Evolutionary conservation across 2,329 filamentous ascomycete genomes (phyloP).

Genomic region (Dryadomyces sulphureus): DNA sequence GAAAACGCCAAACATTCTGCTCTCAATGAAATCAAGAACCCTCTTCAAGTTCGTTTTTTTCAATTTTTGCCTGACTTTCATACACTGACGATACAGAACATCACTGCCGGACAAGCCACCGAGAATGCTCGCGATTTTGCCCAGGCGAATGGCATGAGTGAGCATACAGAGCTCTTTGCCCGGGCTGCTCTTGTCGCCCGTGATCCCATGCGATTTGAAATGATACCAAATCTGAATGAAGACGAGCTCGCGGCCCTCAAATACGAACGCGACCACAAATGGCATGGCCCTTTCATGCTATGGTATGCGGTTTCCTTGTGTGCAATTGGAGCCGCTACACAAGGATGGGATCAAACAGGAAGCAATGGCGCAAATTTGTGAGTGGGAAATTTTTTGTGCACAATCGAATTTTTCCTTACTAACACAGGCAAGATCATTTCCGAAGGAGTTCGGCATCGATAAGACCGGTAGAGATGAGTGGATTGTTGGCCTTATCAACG

Average conservation of each 20-base stretch:
- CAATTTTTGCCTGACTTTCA: background rate
- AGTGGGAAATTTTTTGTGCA: background rate
- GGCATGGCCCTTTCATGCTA: slow-evolving; percentile 45
- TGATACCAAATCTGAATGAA: slow-evolving; percentile 32
- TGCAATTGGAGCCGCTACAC: slow-evolving; percentile 55
- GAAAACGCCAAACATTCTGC: background rate
- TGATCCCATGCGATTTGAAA: slow-evolving; percentile 46
- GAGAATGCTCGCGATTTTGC: background rate
- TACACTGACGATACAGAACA: background rate
- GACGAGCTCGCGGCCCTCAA: slow-evolving; percentile 46
- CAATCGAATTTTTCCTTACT: background rate
- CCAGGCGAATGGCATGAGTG: slow-evolving; percentile 33
- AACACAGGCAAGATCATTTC: slow-evolving; percentile 25
- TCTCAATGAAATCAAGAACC: background rate
- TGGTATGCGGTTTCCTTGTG: slow-evolving; percentile 54
- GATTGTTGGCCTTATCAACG: slow-evolving; percentile 53
- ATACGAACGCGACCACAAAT: slow-evolving; percentile 52
- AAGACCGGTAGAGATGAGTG: slow-evolving; percentile 19
- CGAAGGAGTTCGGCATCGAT: slow-evolving; percentile 33
- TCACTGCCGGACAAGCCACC: background rate
- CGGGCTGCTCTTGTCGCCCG: slow-evolving; percentile 63
- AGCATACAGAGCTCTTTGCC: slow-evolving; percentile 42
- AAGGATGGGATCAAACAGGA: slow-evolving; percentile 54
- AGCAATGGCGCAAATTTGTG: slow-evolving; percentile 46
- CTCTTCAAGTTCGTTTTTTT: background rate